Conservation (phyloP, 345 rosid genomes). For the Brassica carinata region DNA sequence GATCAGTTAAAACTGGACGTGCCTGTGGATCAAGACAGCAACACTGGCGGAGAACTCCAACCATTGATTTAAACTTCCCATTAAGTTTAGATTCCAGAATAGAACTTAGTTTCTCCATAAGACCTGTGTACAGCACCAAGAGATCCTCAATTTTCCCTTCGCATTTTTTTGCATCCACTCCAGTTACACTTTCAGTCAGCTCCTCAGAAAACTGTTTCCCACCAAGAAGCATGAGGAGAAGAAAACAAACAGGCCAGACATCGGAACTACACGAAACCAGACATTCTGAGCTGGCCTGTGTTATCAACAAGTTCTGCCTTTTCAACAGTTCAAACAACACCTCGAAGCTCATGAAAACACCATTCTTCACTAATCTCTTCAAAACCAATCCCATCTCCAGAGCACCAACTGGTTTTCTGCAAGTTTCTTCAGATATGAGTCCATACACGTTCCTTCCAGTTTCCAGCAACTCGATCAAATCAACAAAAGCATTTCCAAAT, state of each 20-base stretch:
- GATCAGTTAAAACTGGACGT: constrained; percentile 58
- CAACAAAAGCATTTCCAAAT: constrained; percentile 60
- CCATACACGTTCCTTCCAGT: constrained; percentile 46
- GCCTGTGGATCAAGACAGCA: constrained; percentile 56
- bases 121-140: constrained; percentile 37
- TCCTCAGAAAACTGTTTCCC: constrained; percentile 51
- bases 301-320: constrained; percentile 38
- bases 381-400: constrained; percentile 40
- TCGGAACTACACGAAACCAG: constrained; percentile 52
- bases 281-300: constrained; percentile 32
- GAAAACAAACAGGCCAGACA: constrained; percentile 74
- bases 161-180: constrained; percentile 28
- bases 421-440: constrained; percentile 32
- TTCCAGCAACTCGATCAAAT: constrained; percentile 53
- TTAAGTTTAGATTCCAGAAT: constrained; percentile 44
- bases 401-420: constrained; percentile 38
- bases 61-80: constrained; percentile 43
- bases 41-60: constrained; percentile 53
- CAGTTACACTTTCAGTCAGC: constrained; percentile 42
- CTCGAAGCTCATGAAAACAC: constrained; percentile 66
- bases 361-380: constrained; percentile 40
- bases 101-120: constrained; percentile 48
- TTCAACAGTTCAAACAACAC: constrained; percentile 54
- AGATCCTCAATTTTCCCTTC: constrained; percentile 41
- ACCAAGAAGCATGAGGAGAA: constrained; percentile 57